phyloP scores from a whole-genome alignment of 192 early-diverging fungal species.

The Coemansia sp. region DNA sequence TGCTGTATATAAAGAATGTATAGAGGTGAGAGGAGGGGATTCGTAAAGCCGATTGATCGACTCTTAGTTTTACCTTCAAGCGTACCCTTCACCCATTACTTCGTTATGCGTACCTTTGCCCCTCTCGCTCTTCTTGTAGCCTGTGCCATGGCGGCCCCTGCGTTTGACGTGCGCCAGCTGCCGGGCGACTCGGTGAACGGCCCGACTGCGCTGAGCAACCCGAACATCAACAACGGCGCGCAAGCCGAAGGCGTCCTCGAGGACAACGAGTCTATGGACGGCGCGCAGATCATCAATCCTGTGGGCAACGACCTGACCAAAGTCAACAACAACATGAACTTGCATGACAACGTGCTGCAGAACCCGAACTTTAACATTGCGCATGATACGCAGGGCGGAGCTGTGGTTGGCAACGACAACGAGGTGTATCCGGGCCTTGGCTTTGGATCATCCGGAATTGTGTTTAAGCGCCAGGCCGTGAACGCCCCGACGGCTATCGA shows the following conservation, averaged over 20 bases:
- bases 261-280: slow-evolving; percentile 18
- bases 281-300: slow-evolving; percentile 36
- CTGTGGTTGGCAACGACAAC: slow-evolving; percentile 37
- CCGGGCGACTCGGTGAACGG: slow-evolving; percentile 34
- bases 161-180: neutral
- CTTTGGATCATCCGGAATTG: neutral
- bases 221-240: slow-evolving; percentile 38
- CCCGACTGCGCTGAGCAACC: slow-evolving; percentile 28
- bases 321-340: slow-evolving; percentile 25
- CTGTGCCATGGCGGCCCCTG: slow-evolving; percentile 8
- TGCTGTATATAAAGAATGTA: neutral
- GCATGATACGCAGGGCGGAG: slow-evolving; percentile 12
- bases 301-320: slow-evolving; percentile 25
- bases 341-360: slow-evolving; percentile 42
- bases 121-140: slow-evolving; percentile 23
- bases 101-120: slow-evolving; percentile 38
- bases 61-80: slow-evolving; percentile 3
- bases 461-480: slow-evolving; percentile 19
- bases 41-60: neutral
- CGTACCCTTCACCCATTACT: neutral
- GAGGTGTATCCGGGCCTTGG: slow-evolving; percentile 12
- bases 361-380: slow-evolving; percentile 39
- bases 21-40: neutral
- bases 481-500: slow-evolving; percentile 29
- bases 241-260: slow-evolving; percentile 32